Evolutionary conservation across 2,329 filamentous ascomycete species (phyloP).

Genomic region (Cladobotryum mycophilum): DNA sequence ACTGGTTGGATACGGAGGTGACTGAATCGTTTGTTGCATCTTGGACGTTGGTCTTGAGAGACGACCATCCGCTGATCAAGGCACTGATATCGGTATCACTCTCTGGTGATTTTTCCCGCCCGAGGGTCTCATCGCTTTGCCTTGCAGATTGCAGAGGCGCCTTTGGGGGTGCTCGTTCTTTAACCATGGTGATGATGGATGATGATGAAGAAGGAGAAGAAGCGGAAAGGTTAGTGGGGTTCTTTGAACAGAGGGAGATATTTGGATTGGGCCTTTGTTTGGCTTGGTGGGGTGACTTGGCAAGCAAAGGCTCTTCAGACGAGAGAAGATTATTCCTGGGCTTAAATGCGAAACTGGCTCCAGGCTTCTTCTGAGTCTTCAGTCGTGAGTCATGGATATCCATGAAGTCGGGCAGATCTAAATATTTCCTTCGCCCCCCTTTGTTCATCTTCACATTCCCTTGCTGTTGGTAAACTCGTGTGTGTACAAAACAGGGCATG

Average conservation of each 20-base stretch:
- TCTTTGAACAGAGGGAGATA: background rate
- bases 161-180: constrained; percentile 41
- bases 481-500: constrained; percentile 12
- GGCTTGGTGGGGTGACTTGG: constrained; percentile 7
- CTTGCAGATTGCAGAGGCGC: constrained; percentile 34
- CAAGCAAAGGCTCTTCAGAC: constrained; percentile 16
- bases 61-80: constrained; percentile 24
- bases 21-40: constrained; percentile 12
- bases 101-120: constrained; percentile 24
- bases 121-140: constrained; percentile 23
- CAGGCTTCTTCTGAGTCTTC: constrained; percentile 20
- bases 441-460: constrained; percentile 15
- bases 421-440: constrained; percentile 9
- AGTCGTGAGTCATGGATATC: constrained; percentile 3
- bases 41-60: constrained; percentile 20
- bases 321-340: constrained; percentile 25
- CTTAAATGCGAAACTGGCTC: constrained; percentile 26
- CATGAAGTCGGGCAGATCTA: constrained; percentile 13
- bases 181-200: constrained; percentile 35
- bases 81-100: constrained; percentile 29
- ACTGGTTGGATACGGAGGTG: constrained; percentile 16
- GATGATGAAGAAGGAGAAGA: constrained; percentile 12
- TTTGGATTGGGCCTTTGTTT: background rate
- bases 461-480: background rate
- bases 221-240: background rate